Evolutionary conservation across 192 early-diverging fungal species (phyloP).

Genomic region (Gryganskiella cystojenkinii): DNA sequence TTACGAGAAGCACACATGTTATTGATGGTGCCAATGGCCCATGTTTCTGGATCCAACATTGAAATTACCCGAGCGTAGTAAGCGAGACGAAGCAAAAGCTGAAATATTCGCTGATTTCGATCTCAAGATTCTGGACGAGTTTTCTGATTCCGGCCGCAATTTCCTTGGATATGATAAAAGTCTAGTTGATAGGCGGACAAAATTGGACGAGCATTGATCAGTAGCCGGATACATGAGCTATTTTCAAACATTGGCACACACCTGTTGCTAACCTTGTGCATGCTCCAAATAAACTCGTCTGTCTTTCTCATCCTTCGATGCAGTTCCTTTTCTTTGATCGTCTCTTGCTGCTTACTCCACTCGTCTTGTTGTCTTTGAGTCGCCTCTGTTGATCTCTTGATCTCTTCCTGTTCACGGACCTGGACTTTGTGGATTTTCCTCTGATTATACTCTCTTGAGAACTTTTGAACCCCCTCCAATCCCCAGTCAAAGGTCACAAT

Average conservation of each 20-base stretch:
- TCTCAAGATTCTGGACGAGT: conserved; percentile 30
- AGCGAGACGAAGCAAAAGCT: conserved; percentile 37
- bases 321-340: conserved; percentile 24
- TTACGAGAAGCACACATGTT: neutral
- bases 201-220: no score
- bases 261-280: conserved; percentile 38
- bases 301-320: conserved; percentile 4
- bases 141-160: conserved; percentile 3
- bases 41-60: no score
- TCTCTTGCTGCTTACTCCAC: conserved; percentile 37
- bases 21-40: neutral
- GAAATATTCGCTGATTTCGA: conserved; percentile 42
- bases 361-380: conserved; percentile 30
- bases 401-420: conserved; percentile 33
- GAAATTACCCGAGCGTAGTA: conserved; percentile 23
- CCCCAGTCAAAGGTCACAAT: conserved; percentile 40
- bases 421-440: conserved; percentile 38
- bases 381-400: conserved; percentile 16
- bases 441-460: conserved; percentile 37
- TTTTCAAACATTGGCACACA: no score
- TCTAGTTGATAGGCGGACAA: conserved; percentile 3
- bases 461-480: conserved; percentile 48
- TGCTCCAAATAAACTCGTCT: conserved; percentile 44
- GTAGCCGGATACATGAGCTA: no score
- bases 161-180: neutral